phyloP scores from a whole-genome alignment of 345 rosid genomes.

The Eucalyptus curtisii region DNA sequence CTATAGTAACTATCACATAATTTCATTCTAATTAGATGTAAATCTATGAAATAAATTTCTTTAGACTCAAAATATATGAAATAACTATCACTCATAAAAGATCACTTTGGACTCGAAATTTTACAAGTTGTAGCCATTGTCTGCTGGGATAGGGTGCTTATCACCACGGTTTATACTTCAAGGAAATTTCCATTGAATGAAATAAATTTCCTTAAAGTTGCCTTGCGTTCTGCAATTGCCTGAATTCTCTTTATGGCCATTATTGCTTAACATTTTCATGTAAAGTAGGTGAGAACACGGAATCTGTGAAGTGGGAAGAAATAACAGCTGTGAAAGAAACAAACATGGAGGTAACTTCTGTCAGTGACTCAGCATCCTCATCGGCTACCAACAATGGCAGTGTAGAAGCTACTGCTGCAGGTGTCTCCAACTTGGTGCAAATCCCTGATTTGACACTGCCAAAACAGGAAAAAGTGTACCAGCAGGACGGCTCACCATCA shows the following conservation, averaged over 20 bases:
- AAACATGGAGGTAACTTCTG: not conserved
- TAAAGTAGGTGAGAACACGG: not conserved
- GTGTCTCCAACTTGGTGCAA: not conserved
- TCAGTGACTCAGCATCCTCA: not conserved
- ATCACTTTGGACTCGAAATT: no score
- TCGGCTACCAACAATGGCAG: not conserved
- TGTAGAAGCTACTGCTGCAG: not conserved
- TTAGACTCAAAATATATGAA: not conserved
- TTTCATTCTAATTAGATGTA: not conserved
- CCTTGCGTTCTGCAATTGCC: not conserved
- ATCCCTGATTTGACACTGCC: not conserved
- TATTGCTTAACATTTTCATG: no score
- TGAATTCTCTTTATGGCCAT: no score
- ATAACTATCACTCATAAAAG: no score
- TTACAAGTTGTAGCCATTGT: no score
- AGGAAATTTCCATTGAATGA: not conserved
- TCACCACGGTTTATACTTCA: not conserved
- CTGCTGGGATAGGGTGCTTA: no score
- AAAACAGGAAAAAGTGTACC: not conserved
- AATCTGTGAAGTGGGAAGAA: not conserved
- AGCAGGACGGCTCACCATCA: not conserved
- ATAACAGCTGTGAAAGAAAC: not conserved
- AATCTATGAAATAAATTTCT: not conserved
- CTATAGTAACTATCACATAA: not conserved
- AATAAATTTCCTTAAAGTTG: not conserved